A percentile compares a stretch with the other conserved stretches of the same genome.
phyloP scores from a whole-genome alignment of 2,329 filamentous ascomycete genomes.

The Colletotrichum sp. region DNA sequence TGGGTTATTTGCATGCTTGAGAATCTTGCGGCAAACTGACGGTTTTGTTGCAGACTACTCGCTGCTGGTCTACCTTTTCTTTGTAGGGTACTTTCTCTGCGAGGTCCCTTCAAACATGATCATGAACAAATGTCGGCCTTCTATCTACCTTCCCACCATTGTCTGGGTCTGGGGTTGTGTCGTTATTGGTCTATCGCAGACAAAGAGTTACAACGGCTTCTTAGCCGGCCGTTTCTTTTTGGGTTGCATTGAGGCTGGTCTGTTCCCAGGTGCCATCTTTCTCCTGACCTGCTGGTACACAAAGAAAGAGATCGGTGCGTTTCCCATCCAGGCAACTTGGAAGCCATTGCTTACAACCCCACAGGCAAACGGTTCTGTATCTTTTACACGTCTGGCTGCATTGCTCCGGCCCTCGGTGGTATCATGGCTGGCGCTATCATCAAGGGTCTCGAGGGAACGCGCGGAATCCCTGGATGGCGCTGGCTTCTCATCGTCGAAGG shows the following conservation, averaged over 20 bases:
- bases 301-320: neutral
- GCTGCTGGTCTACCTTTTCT: neutral
- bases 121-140: neutral
- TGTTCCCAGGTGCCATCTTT: neutral
- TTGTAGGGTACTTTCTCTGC: neutral
- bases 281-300: neutral
- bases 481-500: neutral
- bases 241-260: neutral
- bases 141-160: constrained; percentile 16
- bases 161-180: constrained; percentile 18
- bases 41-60: neutral
- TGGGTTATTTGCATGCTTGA: neutral
- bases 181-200: constrained; percentile 50
- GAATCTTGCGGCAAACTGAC: neutral
- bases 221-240: constrained; percentile 55
- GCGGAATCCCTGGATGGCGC: neutral
- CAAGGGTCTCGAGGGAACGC: neutral
- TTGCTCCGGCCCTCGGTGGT: neutral
- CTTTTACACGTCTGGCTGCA: neutral
- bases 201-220: constrained; percentile 44
- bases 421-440: neutral
- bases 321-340: fast-evolving
- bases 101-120: neutral
- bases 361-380: neutral
- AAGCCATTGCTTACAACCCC: neutral